A percentile compares a stretch with the other conserved stretches of the same genome.
phyloP scores from a whole-genome alignment of 2,329 filamentous ascomycete species.

The Ophiostoma ulmi region DNA sequence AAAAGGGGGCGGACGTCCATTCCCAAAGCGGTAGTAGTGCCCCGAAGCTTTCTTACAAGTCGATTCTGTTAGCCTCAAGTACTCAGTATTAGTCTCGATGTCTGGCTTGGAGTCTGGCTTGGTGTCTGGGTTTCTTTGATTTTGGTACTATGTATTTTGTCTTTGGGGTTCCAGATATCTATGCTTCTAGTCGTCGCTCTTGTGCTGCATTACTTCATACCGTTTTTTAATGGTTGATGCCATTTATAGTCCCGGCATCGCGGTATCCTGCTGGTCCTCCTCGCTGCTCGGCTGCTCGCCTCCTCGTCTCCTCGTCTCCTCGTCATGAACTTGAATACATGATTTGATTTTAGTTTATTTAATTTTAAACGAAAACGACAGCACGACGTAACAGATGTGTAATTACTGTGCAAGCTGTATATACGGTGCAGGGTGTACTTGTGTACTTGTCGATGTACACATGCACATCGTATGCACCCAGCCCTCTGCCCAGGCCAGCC shows the following conservation, averaged over 20 bases:
- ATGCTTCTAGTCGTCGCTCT: not conserved
- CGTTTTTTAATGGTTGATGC: not conserved
- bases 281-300: not conserved
- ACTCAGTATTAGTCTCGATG: not conserved
- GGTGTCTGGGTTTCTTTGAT: not conserved
- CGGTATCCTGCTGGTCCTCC: not conserved
- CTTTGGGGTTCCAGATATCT: no score
- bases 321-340: not conserved
- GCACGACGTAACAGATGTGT: not conserved
- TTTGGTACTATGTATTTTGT: not conserved
- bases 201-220: not conserved
- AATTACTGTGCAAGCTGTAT: not conserved
- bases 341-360: not conserved
- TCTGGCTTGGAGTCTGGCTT: not conserved
- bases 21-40: slow-evolving; percentile 14
- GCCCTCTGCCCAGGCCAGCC: not conserved
- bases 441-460: not conserved
- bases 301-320: not conserved
- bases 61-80: not conserved
- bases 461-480: not conserved
- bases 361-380: not conserved
- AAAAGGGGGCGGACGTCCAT: slow-evolving; percentile 7
- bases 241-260: no score
- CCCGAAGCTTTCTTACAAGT: slow-evolving; percentile 7
- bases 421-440: not conserved